Conservation (phyloP, 179 eudicot genomes). For the Amaranthus tricolor region DNA sequence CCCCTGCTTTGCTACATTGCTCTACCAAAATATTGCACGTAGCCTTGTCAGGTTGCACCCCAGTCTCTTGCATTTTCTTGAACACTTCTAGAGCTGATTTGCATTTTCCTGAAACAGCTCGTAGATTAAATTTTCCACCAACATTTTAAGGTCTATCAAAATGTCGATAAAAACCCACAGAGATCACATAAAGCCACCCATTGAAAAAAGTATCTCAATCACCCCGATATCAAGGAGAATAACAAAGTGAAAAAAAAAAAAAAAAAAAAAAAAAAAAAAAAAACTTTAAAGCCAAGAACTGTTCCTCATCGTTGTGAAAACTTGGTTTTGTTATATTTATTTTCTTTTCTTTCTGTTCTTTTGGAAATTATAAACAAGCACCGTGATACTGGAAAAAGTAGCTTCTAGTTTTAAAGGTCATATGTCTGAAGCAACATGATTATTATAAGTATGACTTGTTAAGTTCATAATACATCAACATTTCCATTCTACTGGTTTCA, state of each 20-base stretch:
- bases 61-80: slow-evolving; percentile 71
- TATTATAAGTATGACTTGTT: too few species aligned
- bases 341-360: too few species aligned
- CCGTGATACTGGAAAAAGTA: too few species aligned
- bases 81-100: slow-evolving; percentile 61
- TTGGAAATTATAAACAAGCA: too few species aligned
- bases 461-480: too few species aligned
- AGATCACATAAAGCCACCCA: not conserved
- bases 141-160: not conserved
- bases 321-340: too few species aligned
- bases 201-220: too few species aligned
- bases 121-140: slow-evolving; percentile 4
- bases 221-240: too few species aligned
- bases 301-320: too few species aligned
- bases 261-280: not conserved
- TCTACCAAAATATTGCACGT: slow-evolving; percentile 76
- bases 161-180: not conserved
- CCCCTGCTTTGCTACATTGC: slow-evolving; percentile 52
- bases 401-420: too few species aligned
- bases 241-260: not conserved
- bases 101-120: slow-evolving; percentile 54
- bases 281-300: not conserved
- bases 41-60: slow-evolving; percentile 79
- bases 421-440: too few species aligned
- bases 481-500: too few species aligned